These are phyloP conservation scores for Aspergillus bertholletiae DNA, from an alignment of 495 filamentous ascomycete species.

Conservation along the genomic window DNA sequence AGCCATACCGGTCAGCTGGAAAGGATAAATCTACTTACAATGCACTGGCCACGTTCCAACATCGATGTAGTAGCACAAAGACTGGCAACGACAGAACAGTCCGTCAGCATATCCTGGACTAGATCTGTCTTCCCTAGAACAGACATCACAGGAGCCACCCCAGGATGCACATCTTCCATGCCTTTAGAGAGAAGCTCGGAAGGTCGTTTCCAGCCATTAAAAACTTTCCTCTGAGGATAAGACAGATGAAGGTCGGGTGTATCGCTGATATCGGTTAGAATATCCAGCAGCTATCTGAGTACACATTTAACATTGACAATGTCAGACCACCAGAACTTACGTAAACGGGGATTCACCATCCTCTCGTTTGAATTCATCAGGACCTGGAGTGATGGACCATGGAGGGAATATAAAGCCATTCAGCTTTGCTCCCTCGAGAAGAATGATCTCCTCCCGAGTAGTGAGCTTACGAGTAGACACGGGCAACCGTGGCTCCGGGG, in stretches of 20 bases:
- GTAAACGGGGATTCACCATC: slow-evolving; percentile 42
- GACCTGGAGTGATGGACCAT: slow-evolving; percentile 61
- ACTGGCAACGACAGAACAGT: slow-evolving; percentile 96
- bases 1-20: not conserved
- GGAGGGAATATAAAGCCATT: slow-evolving; percentile 79
- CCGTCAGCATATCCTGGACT: slow-evolving; percentile 88
- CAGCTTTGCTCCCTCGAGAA: slow-evolving; percentile 72
- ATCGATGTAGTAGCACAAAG: slow-evolving; percentile 78
- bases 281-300: not conserved
- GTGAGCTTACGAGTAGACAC: slow-evolving; percentile 59
- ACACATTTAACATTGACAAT: not conserved
- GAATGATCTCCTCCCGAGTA: slow-evolving; percentile 71
- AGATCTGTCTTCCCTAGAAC: slow-evolving; percentile 62
- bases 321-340: slow-evolving; percentile 39
- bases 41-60: slow-evolving; percentile 54
- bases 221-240: slow-evolving; percentile 60
- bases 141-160: slow-evolving; percentile 48
- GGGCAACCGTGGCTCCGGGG: slow-evolving; percentile 24
- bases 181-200: slow-evolving; percentile 43
- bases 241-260: slow-evolving; percentile 66
- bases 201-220: slow-evolving; percentile 80
- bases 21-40: slow-evolving; percentile 37
- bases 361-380: slow-evolving; percentile 48
- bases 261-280: slow-evolving; percentile 56
- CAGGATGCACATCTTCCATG: slow-evolving; percentile 4